Evolutionary conservation across 2,329 filamentous ascomycete species (phyloP).

Genomic region (Madurella mycetomatis): DNA sequence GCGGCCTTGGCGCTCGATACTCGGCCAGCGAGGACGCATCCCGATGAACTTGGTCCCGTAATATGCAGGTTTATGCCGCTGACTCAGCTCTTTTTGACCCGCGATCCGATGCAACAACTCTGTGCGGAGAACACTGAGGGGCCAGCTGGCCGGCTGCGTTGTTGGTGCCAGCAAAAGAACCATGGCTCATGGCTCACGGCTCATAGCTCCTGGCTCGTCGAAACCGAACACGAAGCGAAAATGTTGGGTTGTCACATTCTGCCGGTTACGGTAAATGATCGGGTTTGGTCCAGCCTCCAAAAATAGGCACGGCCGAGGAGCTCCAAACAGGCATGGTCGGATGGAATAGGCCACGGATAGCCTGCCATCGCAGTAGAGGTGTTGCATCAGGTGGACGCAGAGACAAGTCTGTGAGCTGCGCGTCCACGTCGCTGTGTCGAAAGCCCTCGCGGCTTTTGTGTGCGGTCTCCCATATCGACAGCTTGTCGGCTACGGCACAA

Average conservation of each 20-base stretch:
- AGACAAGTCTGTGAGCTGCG: too few species aligned
- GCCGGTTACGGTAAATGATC: conserved; percentile 19
- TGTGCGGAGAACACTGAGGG: too few species aligned
- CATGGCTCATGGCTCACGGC: not conserved
- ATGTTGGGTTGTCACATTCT: conserved; percentile 14
- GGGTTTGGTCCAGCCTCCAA: not conserved
- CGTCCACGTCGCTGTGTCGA: not conserved
- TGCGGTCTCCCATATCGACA: too few species aligned
- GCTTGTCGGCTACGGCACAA: too few species aligned
- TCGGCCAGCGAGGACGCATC: too few species aligned
- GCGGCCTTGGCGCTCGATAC: not conserved
- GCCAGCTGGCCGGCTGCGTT: too few species aligned
- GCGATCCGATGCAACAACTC: too few species aligned
- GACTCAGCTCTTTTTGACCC: too few species aligned
- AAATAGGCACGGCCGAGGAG: conserved; percentile 14
- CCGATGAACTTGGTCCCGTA: too few species aligned
- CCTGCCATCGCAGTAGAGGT: conserved; percentile 1
- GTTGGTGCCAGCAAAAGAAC: not conserved
- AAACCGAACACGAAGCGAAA: not conserved
- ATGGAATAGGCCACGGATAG: conserved; percentile 10
- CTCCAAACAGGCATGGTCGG: not conserved
- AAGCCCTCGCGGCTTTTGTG: too few species aligned
- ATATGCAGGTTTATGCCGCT: too few species aligned
- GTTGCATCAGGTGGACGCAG: not conserved
- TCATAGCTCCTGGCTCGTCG: too few species aligned